These are phyloP conservation scores for Coemansia sp. DNA, from an alignment of 192 early-diverging fungal genomes.

Conservation along the genomic window DNA sequence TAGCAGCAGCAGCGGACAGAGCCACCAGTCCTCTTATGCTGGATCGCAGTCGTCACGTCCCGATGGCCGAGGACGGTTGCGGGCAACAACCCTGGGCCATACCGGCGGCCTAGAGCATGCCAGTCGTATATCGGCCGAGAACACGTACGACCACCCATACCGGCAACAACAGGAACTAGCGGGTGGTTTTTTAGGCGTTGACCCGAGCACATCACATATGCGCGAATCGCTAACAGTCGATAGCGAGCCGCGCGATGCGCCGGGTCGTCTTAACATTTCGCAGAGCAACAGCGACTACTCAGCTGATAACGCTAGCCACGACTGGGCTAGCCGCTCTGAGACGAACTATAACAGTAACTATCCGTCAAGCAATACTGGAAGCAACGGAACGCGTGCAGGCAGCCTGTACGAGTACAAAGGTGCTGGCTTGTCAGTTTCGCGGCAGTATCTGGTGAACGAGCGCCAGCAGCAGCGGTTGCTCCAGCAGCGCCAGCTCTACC, in stretches of 20 bases:
- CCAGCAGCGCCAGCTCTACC: conserved; percentile 32
- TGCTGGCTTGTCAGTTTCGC: conserved; percentile 11
- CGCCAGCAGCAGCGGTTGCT: conserved; percentile 39
- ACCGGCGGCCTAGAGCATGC: not conserved
- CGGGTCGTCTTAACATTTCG: conserved; percentile 45
- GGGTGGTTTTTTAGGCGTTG: conserved; percentile 56
- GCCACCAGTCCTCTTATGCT: conserved; percentile 11
- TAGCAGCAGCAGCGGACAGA: conserved; percentile 7
- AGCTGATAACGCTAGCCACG: conserved; percentile 28
- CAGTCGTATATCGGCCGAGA: conserved; percentile 1
- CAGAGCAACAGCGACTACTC: conserved; percentile 40
- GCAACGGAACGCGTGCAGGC: conserved; percentile 23
- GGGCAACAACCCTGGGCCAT: conserved; percentile 28
- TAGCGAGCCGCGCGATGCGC: conserved; percentile 38
- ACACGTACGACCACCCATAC: conserved; percentile 8
- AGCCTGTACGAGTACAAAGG: conserved; percentile 26
- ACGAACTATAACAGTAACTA: conserved; percentile 20
- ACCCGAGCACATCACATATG: conserved; percentile 49
- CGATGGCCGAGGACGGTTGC: conserved; percentile 12
- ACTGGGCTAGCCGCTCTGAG: conserved; percentile 42
- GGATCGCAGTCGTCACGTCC: conserved; percentile 13
- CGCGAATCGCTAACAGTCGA: conserved; percentile 27
- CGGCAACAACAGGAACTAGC: conserved; percentile 10
- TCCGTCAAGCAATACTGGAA: conserved; percentile 20
- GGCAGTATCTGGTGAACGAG: conserved; percentile 27